These are phyloP conservation scores for Cercospora citrullina DNA, from an alignment of 2,329 filamentous ascomycete species.

Conservation along the genomic window DNA sequence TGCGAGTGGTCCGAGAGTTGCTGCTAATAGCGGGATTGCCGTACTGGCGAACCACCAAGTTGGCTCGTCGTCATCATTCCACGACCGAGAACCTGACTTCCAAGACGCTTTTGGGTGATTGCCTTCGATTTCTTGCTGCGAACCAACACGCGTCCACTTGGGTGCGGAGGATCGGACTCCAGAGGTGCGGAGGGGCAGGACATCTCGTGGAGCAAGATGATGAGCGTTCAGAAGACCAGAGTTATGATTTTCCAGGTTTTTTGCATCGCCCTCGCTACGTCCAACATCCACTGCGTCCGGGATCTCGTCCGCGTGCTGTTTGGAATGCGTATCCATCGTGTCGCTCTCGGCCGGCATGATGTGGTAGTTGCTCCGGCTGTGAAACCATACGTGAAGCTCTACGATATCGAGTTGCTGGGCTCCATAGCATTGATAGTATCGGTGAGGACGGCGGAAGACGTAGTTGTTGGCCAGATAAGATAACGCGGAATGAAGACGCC, in stretches of 20 bases:
- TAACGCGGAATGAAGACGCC: neutral
- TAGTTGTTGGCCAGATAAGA: neutral
- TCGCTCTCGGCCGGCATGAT: neutral
- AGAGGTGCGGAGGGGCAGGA: slow-evolving; percentile 21
- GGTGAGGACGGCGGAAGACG: neutral
- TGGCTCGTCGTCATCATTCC: slow-evolving; percentile 38
- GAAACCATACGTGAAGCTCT: neutral
- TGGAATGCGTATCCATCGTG: neutral
- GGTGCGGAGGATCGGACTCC: slow-evolving; percentile 9
- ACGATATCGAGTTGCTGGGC: neutral
- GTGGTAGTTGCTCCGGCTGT: neutral
- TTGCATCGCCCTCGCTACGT: too few species aligned
- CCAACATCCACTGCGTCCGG: neutral
- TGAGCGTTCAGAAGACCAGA: slow-evolving; percentile 18
- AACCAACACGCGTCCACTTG: neutral
- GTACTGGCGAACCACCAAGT: slow-evolving; percentile 43
- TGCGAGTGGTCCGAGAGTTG: slow-evolving; percentile 80
- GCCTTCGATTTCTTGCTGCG: slow-evolving; percentile 16
- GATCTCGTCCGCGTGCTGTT: neutral
- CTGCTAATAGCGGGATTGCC: slow-evolving; percentile 65
- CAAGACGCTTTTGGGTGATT: slow-evolving; percentile 24
- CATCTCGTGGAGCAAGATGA: slow-evolving; percentile 13
- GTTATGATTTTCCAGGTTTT: too few species aligned
- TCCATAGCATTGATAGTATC: neutral
- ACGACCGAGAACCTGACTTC: slow-evolving; percentile 33